Conservation (phyloP, 2,329 filamentous ascomycete species). For the Aurifilum marmelostoma region DNA sequence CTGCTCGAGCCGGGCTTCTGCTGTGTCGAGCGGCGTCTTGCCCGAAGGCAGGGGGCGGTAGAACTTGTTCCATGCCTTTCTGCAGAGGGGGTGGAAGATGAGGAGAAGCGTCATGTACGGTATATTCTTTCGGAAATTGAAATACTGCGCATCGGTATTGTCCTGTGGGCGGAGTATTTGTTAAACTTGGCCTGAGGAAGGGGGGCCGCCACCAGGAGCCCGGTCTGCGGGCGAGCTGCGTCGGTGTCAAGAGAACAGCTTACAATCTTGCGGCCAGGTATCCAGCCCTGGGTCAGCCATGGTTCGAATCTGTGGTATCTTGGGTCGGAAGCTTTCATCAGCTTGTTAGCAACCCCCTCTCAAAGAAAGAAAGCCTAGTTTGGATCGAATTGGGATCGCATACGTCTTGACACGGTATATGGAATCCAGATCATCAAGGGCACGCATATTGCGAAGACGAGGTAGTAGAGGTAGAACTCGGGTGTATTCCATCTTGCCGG, state of each 20-base stretch:
- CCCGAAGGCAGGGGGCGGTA: conserved; percentile 41
- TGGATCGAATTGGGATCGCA: conserved; percentile 30
- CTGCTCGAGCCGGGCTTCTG: conserved; percentile 64
- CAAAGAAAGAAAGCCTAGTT: no score
- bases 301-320: conserved; percentile 75
- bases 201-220: neutral
- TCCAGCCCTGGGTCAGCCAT: conserved; percentile 81
- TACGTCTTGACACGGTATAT: conserved; percentile 82
- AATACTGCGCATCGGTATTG: conserved; percentile 87
- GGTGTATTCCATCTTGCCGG: conserved; percentile 81
- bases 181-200: neutral
- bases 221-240: neutral
- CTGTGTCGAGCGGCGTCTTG: conserved; percentile 44
- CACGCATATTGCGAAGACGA: conserved; percentile 67
- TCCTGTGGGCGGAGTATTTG: conserved; percentile 61
- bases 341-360: conserved; percentile 33
- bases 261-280: conserved; percentile 87
- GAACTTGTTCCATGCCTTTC: conserved; percentile 69
- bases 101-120: conserved; percentile 78
- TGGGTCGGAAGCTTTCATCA: conserved; percentile 71
- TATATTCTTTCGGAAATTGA: conserved; percentile 81
- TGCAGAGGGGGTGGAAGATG: conserved; percentile 76
- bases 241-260: conserved; percentile 36
- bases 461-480: conserved; percentile 84
- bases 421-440: conserved; percentile 92